Base-by-base conservation (phyloP, 305 asterid genomes). In the Fraxinus floribunda region DNA sequence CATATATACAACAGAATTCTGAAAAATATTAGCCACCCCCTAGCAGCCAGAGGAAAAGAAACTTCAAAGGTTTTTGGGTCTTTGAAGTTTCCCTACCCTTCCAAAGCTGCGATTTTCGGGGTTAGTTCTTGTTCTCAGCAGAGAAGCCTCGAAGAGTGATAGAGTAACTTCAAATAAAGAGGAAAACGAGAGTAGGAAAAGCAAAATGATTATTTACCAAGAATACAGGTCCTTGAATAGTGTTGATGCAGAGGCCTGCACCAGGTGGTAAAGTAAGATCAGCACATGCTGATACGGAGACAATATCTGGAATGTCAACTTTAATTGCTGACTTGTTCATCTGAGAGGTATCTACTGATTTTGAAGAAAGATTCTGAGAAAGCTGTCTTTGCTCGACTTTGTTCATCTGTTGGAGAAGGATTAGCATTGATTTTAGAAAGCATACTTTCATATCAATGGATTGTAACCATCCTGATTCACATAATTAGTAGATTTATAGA, bases 231-330 rank as follows among this genome's bases (percentile, higher is more conserved):
- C 98, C 99, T 7, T 85, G 88, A 84, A 90, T 82, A n/a, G 98
- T 94, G 82, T 92, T 88, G 46, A 96, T 91, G 89, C 94, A 90
- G 60, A 96, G 93, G 85, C 98, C 97, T 35, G 99, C 97, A 72
- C 99, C 99, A 83, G 96, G 95, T 62, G 98, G 98, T 85, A 96
- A 90, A 7, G 98, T 96, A 55, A 96, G 97, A 91, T 96, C 99
- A 80, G 97, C 93, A 79, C 94, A 96, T 32, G 98, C 90, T 10
- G 97, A 90, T 20, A 91, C 92, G 7, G 96, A 92, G 79, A 92
- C 87, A 70, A 96, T 93, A 88, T 90, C 95, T 60, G 91, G 85
- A 84, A 94, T 91, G 13, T 89, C 89, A 32, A 96, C 89, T 88
- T 89, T 92, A 76, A 96, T 88, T 80, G 90, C 89, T 80, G 90